A percentile compares a stretch with the other conserved stretches of the same genome.
Evolutionary conservation across 2,329 filamentous ascomycete genomes (phyloP).

Genomic region (Penicillium frequentans): DNA sequence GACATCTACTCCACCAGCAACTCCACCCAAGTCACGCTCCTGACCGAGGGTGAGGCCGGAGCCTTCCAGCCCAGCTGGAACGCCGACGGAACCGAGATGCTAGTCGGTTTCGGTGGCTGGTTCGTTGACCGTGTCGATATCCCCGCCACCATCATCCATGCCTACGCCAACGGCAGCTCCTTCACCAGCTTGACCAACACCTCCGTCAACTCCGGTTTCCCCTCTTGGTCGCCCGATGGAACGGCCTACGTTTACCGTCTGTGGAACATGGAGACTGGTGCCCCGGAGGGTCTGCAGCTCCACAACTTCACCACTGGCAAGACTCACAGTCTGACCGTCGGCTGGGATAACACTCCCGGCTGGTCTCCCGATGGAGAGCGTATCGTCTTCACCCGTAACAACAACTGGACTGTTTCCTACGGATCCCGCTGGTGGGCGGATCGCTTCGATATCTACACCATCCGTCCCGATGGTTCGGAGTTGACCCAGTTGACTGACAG

Average conservation of each 20-base stretch:
- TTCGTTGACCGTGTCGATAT: constrained; percentile 5
- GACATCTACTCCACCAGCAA: constrained; percentile 7
- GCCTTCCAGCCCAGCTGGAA: constrained; percentile 40
- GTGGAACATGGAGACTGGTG: constrained; percentile 1
- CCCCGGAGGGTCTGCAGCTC: neutral
- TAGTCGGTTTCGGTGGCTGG: constrained; percentile 5
- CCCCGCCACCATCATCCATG: neutral
- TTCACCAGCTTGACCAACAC: neutral
- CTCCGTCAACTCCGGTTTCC: constrained; percentile 1
- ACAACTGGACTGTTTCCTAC: constrained; percentile 6
- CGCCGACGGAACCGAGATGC: constrained; percentile 39
- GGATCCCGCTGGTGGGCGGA: neutral
- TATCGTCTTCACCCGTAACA: constrained; percentile 21
- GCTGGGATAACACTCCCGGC: constrained; percentile 18
- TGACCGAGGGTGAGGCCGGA: constrained; percentile 35
- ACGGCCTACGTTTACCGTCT: constrained; percentile 12
- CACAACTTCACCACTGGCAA: constrained; percentile 12
- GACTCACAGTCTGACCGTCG: constrained; percentile 8
- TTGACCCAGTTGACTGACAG: constrained; percentile 23
- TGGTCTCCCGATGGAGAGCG: constrained; percentile 18
- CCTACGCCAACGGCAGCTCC: constrained; percentile 1
- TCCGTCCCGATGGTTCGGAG: constrained; percentile 42
- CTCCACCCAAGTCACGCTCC: constrained; percentile 8
- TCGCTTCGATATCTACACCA: constrained; percentile 44
- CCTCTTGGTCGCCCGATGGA: constrained; percentile 16